phyloP scores from a whole-genome alignment of 768 basidiomycete genomes.

The Podaxis sp. region DNA sequence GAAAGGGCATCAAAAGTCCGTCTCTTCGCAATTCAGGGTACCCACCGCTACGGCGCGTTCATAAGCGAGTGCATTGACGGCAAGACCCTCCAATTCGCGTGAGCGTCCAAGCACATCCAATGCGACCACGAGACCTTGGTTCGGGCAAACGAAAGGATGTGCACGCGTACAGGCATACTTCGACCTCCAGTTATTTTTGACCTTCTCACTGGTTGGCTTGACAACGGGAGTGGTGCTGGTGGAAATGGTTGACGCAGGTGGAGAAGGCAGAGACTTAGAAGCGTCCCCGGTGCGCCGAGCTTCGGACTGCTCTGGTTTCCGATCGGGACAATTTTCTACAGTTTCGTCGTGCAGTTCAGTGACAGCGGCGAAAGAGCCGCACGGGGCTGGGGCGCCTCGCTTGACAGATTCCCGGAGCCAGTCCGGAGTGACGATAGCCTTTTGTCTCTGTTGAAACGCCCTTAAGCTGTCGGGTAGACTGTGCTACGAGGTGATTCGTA shows the following conservation, averaged over 20 bases:
- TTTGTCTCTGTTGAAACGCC: conserved; percentile 46
- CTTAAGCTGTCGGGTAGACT: conserved; percentile 5
- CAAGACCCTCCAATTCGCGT: conserved; percentile 66
- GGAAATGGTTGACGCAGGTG: not conserved
- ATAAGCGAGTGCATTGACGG: conserved; percentile 69
- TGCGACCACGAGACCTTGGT: conserved; percentile 60
- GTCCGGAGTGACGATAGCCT: conserved; percentile 65
- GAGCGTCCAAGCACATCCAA: conserved; percentile 55
- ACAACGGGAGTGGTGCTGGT: conserved; percentile 5
- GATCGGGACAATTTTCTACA: conserved; percentile 40
- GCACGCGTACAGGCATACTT: conserved; percentile 60
- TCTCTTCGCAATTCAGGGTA: not conserved
- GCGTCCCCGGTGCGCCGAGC: conserved; percentile 1
- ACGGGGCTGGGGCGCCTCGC: conserved; percentile 44
- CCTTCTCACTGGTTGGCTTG: conserved; percentile 21
- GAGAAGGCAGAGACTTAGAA: conserved; percentile 3
- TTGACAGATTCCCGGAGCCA: conserved; percentile 66
- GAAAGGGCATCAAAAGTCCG: not conserved
- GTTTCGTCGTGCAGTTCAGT: conserved; percentile 47
- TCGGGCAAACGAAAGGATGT: conserved; percentile 66
- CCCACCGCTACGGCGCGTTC: conserved; percentile 69
- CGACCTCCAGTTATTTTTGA: conserved; percentile 34
- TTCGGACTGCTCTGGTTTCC: conserved; percentile 20
- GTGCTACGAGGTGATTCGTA: conserved; percentile 31
- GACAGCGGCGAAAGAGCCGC: conserved; percentile 55